Conservation (phyloP, 768 basidiomycete genomes). For the Paxillus rubicundulus region DNA sequence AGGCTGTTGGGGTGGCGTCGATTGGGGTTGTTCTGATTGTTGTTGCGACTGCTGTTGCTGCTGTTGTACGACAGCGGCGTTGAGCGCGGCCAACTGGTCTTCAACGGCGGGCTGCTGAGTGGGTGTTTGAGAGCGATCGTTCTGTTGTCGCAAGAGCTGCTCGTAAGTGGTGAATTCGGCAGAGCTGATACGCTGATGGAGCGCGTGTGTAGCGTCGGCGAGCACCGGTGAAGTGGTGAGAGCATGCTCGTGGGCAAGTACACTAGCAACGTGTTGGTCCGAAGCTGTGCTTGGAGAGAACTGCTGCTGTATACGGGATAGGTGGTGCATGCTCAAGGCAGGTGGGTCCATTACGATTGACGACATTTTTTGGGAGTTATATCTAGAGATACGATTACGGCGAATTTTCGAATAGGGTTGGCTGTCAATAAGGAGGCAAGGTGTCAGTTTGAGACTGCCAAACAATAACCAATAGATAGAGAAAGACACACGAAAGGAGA, state of each 20-base stretch:
- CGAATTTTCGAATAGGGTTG: conserved; percentile 18
- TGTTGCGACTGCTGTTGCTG: conserved; percentile 16
- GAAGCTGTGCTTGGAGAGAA: conserved; percentile 35
- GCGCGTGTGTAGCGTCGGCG: conserved; percentile 20
- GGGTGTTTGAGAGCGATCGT: conserved; percentile 27
- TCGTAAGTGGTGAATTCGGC: conserved; percentile 31
- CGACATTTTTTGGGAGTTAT: conserved; percentile 42
- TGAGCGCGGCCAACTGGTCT: conserved; percentile 12
- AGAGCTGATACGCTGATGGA: conserved; percentile 31
- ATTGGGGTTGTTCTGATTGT: conserved; percentile 14
- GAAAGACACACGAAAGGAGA: neutral
- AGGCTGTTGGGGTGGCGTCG: conserved; percentile 25
- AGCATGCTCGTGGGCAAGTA: conserved; percentile 20
- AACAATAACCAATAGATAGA: neutral
- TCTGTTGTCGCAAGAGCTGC: conserved; percentile 29
- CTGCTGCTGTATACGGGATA: conserved; percentile 50
- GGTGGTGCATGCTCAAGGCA: conserved; percentile 49
- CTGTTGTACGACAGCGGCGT: conserved; percentile 5
- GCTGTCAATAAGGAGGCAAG: conserved; percentile 11
- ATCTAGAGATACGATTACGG: conserved; percentile 36
- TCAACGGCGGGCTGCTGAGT: conserved; percentile 15
- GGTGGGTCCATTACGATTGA: conserved; percentile 58
- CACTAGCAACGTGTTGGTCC: conserved; percentile 26
- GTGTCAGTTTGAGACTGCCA: conserved; percentile 8
- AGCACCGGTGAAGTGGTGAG: conserved; percentile 19